phyloP scores from a whole-genome alignment of 2,329 filamentous ascomycete genomes.

The Arthroderma sp. region DNA sequence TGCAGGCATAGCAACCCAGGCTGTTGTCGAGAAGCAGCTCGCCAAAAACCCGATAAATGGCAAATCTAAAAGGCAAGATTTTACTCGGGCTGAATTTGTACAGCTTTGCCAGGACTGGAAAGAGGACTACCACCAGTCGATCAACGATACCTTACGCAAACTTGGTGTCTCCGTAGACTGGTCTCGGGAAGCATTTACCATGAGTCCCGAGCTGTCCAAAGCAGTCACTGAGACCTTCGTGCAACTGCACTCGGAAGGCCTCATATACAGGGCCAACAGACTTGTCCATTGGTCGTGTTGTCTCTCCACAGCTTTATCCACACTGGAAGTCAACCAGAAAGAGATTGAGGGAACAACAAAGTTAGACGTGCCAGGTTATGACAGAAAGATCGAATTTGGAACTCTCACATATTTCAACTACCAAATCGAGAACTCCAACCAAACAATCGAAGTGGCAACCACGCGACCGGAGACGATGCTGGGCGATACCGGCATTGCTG shows the following conservation, averaged over 20 bases:
- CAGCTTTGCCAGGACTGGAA: constrained; percentile 79
- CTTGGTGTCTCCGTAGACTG: constrained; percentile 61
- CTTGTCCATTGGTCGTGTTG: constrained; percentile 92
- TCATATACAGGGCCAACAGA: constrained; percentile 83
- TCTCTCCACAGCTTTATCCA: constrained; percentile 63
- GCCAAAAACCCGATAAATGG: constrained; percentile 48
- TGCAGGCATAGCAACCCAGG: constrained; percentile 79
- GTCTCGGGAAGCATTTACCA: constrained; percentile 86
- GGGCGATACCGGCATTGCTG: constrained; percentile 72
- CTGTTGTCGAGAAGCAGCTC: constrained; percentile 87
- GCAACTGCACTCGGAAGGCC: constrained; percentile 76
- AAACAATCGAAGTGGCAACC: constrained; percentile 70
- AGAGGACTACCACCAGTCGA: constrained; percentile 68
- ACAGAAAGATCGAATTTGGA: constrained; percentile 83
- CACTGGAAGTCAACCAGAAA: constrained; percentile 30
- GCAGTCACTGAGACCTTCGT: constrained; percentile 85
- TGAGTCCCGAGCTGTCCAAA: constrained; percentile 71
- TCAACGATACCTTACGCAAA: constrained; percentile 46
- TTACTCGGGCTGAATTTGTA: constrained; percentile 64
- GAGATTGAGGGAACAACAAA: constrained; percentile 66
- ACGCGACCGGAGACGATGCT: constrained; percentile 81
- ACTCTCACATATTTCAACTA: constrained; percentile 73
- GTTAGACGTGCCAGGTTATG: constrained; percentile 74
- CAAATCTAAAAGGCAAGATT: constrained; percentile 67
- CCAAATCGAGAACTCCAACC: constrained; percentile 58